Evolutionary conservation across 2,329 filamentous ascomycete genomes (phyloP), one percentile per base, ranked within the genome.

Genomic region (Plenodomus tracheiphilus): DNA sequence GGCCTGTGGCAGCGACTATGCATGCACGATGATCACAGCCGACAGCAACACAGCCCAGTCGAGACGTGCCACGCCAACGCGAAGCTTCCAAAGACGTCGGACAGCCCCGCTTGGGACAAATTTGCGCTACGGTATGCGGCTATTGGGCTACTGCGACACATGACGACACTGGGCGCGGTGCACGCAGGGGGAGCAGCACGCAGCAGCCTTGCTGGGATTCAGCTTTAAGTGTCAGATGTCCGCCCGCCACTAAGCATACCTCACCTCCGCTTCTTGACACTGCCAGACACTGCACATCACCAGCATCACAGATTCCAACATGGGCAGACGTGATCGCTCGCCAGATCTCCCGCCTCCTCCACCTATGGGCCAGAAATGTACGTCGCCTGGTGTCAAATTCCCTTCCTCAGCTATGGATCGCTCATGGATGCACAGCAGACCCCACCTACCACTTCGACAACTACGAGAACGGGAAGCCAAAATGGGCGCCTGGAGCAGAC

Each of bases 381-480:
- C 28, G n/a, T 56, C 51, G 15, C 42, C 28, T 16, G 43, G 50
- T 50, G 43, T 18, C 10, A 21, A 15, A 7, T 11, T 1, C 19
- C 32, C 5, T 39, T 3, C n/a, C 22, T 1, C 21, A 22, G 4
- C 17, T 20, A 18, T 15, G 38, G 3, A 13, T 16, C 11, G 18
- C 16, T 32, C 40, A 43, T 48, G 53, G 30, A 54, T 36, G 20
- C 18, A 9, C 43, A 55, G 58, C 58, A 35, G 56, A 60, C 19
- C 54, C 59, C 40, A 61, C 58, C 17, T 64, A 64, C 47, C 58
- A 53, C 53, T 64, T 64, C 43, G 59, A 64, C 22, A 60, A 57
- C 47, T 64, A 64, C 54, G 61, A 64, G 46, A 60, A 63, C 53
- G 61, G 61, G 41, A 64, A 63, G 44, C 56, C 61, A 5, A 59